Percentiles rank a stretch among this genome's conserved stretches.
phyloP scores from a whole-genome alignment of 345 rosid species.

The Barbarea vulgaris region DNA sequence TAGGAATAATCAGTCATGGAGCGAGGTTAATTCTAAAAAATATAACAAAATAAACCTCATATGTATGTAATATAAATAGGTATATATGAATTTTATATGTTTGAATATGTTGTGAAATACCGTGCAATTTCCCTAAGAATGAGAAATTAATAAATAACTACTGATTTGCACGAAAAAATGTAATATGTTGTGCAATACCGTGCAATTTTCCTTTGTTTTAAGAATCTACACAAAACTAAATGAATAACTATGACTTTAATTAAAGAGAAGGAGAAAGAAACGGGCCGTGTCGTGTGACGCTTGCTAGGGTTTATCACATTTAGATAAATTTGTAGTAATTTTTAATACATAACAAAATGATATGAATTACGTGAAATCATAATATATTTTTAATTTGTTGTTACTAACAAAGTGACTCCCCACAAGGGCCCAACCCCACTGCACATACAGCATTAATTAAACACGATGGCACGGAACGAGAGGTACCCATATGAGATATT shows the following conservation, averaged over 20 bases:
- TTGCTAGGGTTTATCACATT: conserved; percentile 35
- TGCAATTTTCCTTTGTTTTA: background rate
- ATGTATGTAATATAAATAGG: background rate
- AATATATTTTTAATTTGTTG: background rate
- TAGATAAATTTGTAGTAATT: too few species aligned
- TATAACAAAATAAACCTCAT: background rate
- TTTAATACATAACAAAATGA: background rate
- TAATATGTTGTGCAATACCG: background rate
- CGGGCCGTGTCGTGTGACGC: conserved; percentile 47
- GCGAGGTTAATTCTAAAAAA: background rate
- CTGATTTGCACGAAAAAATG: conserved; percentile 3
- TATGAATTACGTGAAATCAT: background rate
- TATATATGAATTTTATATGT: background rate
- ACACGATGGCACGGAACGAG: conserved; percentile 42
- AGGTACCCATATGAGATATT: conserved; percentile 36
- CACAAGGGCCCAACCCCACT: conserved; percentile 38
- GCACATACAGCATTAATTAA: conserved; percentile 41
- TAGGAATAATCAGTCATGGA: background rate
- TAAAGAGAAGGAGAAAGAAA: conserved; percentile 24
- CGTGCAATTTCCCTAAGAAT: background rate
- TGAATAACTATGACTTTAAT: background rate
- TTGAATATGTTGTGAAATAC: conserved; percentile 1
- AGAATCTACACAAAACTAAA: conserved; percentile 6
- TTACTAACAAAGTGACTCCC: conserved; percentile 29
- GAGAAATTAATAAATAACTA: background rate